Percentiles rank a stretch among this genome's conserved stretches.
These are phyloP conservation scores for Colletotrichum spinosum DNA, from an alignment of 2,329 filamentous ascomycete genomes.

Conservation along the genomic window DNA sequence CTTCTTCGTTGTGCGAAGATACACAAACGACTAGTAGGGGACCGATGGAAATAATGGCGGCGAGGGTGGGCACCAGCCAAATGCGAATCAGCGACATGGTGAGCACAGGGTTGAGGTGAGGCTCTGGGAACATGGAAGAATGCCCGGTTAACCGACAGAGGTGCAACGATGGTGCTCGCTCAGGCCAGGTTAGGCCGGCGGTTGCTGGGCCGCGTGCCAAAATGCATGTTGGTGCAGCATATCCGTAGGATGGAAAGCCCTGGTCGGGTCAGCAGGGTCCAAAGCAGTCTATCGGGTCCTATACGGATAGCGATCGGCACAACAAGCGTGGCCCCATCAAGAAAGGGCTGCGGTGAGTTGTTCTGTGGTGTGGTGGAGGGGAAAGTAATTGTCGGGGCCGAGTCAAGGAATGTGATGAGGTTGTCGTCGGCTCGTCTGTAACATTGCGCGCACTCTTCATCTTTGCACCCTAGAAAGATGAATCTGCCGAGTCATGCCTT, in stretches of 20 bases:
- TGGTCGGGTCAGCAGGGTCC: slow-evolving; percentile 26
- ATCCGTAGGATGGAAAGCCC: background rate
- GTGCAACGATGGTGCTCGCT: no score
- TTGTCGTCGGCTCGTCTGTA: slow-evolving; percentile 28
- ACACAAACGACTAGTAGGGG: no score
- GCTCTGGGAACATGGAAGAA: background rate
- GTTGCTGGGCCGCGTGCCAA: background rate
- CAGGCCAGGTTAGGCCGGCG: background rate
- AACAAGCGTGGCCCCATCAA: slow-evolving; percentile 15
- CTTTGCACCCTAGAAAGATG: background rate
- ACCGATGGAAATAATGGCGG: background rate
- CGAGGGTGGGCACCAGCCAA: background rate
- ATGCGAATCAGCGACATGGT: slow-evolving; percentile 12
- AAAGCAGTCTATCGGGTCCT: slow-evolving; percentile 14
- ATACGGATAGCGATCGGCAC: slow-evolving; percentile 16
- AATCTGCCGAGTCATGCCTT: background rate
- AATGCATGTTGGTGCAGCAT: slow-evolving; percentile 18
- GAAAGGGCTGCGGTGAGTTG: background rate
- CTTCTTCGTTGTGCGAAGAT: no score
- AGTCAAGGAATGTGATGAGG: slow-evolving; percentile 21
- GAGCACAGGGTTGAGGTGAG: slow-evolving; percentile 18
- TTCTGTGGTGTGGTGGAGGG: background rate
- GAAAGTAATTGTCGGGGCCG: background rate
- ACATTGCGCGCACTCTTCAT: background rate
- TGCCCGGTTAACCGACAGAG: no score